Evolutionary conservation across 1,139 yeast genomes (phyloP), one percentile per base, ranked within the genome.

Genomic region (Candida neerlandica): DNA sequence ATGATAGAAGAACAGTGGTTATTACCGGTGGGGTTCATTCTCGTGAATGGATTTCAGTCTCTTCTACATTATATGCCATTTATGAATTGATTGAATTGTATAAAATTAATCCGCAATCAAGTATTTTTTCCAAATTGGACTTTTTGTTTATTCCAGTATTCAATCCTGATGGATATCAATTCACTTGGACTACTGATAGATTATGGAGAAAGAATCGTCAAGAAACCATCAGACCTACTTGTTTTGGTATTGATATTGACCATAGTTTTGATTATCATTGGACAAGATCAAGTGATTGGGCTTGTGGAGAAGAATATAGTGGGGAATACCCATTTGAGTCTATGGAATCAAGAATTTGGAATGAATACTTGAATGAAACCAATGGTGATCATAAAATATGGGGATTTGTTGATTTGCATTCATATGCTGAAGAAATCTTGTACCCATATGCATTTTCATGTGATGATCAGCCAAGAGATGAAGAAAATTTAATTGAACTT

Each of bases 181-280:
- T 86, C 64, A 78, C 96, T 1, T 91, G 97, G 96, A 76, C 74
- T 4, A 63, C 71, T 34, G 96, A 91, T 63, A 73, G 97, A 49
- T 72, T 91, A 54, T 91, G 97, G 97, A 75, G 96, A 44, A 91
- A 91, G 64, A 91, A 89, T 67, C 78, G 96, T 54, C 97, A 91
- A 67, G 80, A 81, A 47, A 87, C 96, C 0, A 77, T 74, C 35
- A 68, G 81, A 46, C 83, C 89, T 4, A 68, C 76, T 41, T 91
- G 97, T 66, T 73, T 78, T 46, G 97, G 97, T 6, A 80, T 90
- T 43, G 97, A 91, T 64, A 84, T 91, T 51, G 97, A 89, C 64
- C 96, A 88, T 61, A 86, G 96, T 1, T 89, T 85, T 66, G 86
- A 81, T 57, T 87, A 73, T 68, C 90, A 86, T 60, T 89, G 94